Base-by-base conservation (phyloP, 2,329 filamentous ascomycete genomes). In the Fusarium piperis region DNA sequence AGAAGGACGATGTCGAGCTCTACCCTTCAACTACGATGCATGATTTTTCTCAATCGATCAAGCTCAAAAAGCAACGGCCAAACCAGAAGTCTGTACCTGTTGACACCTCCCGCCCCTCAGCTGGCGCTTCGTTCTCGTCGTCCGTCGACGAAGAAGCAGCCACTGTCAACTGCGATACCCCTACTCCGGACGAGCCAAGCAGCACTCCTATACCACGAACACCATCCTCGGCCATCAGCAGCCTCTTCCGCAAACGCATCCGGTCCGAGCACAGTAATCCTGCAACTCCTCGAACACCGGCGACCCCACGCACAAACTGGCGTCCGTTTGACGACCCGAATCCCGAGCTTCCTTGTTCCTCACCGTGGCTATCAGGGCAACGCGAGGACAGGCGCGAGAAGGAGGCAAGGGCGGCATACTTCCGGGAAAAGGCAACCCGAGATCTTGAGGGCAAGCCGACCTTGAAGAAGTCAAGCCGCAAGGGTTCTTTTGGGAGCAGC, bases 231-330 rank as follows among this genome's bases (percentile, higher is more conserved):
- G 48, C 72, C 1, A 67, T 80, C 13, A 59, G 74, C 5, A 70
- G 61, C 28, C 58, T 80, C 9, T 76, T 80, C 44, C 76, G 77
- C 20, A 79, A 74, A 36, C 72, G 73, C 35, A 66, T 67, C 26
- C 72, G 70, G 38, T 68, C 72, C 33, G 76, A 76, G 7, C 35
- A 73, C 28, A 59, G 62, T 1, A 64, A 51, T 6, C 67, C 67
- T 39, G 59, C 59, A 41, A 70, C 69, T 10, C 74, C 74, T 12
- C 57, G 53, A 56, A 76, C 71, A 6, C 71, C 76, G 4, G 41
- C 60, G 8, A 72, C 68, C 2, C 76, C 76, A 9, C 60, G 56
- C 32, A 44, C 70, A 18, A 68, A 77, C 35, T 78, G 77, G 77
- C 65, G 61, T 23, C 77, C 76, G 13, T 78, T 78, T 46, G 73